Conservation (phyloP, 139 green algal genomes). For the Tetradesmus lagerheimii region DNA sequence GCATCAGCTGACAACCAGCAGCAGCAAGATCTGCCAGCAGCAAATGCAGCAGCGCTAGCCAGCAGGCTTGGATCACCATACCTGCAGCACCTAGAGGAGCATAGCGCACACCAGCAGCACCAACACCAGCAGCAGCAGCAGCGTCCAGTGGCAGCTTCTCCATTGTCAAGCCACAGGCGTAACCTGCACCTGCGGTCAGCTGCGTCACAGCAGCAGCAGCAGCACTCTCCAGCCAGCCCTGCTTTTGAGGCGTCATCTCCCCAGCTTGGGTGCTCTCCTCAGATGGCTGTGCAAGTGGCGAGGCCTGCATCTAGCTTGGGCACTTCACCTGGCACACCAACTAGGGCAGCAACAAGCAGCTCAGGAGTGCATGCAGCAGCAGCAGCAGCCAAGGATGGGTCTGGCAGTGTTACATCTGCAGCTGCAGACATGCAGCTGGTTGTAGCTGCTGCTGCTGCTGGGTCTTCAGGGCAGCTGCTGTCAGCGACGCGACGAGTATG, state of each 20-base stretch:
- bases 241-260: not conserved
- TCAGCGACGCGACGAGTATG: not conserved
- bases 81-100: constrained; percentile 15
- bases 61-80: not conserved
- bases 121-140: constrained; percentile 15
- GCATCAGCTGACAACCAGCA: not conserved
- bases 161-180: constrained; percentile 21
- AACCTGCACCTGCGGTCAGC: constrained; percentile 2
- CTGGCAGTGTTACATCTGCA: not conserved
- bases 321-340: not conserved
- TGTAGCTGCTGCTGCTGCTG: not conserved
- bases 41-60: not conserved
- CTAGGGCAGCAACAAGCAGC: not conserved
- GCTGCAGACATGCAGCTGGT: not conserved
- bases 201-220: not conserved
- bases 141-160: constrained; percentile 11
- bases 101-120: not conserved
- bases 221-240: not conserved
- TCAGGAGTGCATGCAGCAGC: not conserved
- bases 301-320: constrained; percentile 19
- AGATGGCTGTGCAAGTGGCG: not conserved
- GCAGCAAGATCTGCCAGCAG: not conserved
- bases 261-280: not conserved
- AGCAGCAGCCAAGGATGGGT: not conserved
- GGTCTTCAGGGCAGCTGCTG: not conserved